Conservation (phyloP, 495 filamentous ascomycete genomes). For the Cercophora newfieldiana region DNA sequence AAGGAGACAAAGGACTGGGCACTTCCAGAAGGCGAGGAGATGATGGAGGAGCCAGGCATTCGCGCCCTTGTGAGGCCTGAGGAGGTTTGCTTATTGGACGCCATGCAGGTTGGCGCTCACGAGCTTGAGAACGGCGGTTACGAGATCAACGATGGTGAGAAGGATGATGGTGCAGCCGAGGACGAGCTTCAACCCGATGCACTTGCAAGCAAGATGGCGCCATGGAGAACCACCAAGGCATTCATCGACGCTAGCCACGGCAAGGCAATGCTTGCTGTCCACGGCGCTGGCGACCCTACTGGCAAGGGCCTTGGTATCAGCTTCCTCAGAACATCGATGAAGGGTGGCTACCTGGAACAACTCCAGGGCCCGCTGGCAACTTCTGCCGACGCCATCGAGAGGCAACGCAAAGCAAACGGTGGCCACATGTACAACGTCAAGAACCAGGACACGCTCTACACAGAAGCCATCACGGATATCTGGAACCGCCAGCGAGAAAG, state of each 20-base stretch:
- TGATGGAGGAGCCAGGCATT: slow-evolving; percentile 75
- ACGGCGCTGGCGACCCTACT: slow-evolving; percentile 94
- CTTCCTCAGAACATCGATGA: slow-evolving; percentile 97
- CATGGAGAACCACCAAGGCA: slow-evolving; percentile 92
- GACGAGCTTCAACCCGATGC: slow-evolving; percentile 70
- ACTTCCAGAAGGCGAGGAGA: slow-evolving; percentile 64
- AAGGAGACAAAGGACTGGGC: slow-evolving; percentile 84
- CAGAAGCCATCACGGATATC: slow-evolving; percentile 80
- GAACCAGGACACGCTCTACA: slow-evolving; percentile 84
- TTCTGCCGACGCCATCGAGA: slow-evolving; percentile 63
- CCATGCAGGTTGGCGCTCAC: slow-evolving; percentile 93
- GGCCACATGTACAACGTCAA: slow-evolving; percentile 98
- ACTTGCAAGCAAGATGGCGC: slow-evolving; percentile 68
- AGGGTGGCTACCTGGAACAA: slow-evolving; percentile 90
- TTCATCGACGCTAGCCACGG: slow-evolving; percentile 91
- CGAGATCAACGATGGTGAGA: slow-evolving; percentile 65
- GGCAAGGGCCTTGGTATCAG: slow-evolving; percentile 91
- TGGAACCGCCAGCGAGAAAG: slow-evolving; percentile 86
- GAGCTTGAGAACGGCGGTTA: slow-evolving; percentile 76
- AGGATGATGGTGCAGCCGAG: slow-evolving; percentile 50
- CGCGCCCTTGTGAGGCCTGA: slow-evolving; percentile 89
- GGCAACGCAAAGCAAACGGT: slow-evolving; percentile 81
- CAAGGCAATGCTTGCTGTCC: slow-evolving; percentile 94
- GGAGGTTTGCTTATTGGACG: slow-evolving; percentile 89
- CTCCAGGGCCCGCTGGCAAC: slow-evolving; percentile 87